Base-by-base conservation (phyloP, 140 eudicot species). In the Senecio squalidus region DNA sequence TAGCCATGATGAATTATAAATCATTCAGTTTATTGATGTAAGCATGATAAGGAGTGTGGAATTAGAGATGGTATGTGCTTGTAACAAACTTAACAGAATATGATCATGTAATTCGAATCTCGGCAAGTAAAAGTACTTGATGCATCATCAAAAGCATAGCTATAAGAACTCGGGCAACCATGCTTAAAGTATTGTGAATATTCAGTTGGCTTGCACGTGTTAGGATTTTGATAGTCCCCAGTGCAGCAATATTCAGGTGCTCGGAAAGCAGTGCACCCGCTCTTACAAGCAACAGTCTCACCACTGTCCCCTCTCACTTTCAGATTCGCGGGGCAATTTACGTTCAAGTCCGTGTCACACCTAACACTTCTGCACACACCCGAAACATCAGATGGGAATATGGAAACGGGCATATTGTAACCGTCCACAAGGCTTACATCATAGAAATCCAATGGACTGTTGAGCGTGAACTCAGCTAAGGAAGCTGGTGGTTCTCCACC, bases 401-500 rank as follows among this genome's bases (percentile, higher is more conserved):
- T 52, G 27, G 71, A 65, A 5, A 72, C n/a, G 22, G 72, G 77
- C 27, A 72, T 4, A 54, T 72, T 72, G 56, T 49, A 72, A 8
- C 77, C 77, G 15, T 74, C 70, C 28, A 74, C 66, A 4, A 68
- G 70, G 47, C 70, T 67, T 23, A 74, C 75, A n/a, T 74, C 80
- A 46, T 67, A 74, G 39, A 52, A 67, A 22, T 74, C 79, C 9
- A 52, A 21, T n/a, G 59, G 47, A 26, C 67, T 23, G 52, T 60
- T 49, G 13, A 60, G 66, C 24, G 75, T 23, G 56, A 74, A 45
- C 61, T 74, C 80, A 0, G 64, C 61, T 29, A 64, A 48, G 4
- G 80, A 33, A 9, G 80, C 61, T 26, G 80, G 75, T 3, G 75
- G 75, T 9, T 23, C 66, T 0, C 55, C 75, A 3, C 65, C 63